Conservation (phyloP, 345 rosid species). For the Ricinus communis region DNA sequence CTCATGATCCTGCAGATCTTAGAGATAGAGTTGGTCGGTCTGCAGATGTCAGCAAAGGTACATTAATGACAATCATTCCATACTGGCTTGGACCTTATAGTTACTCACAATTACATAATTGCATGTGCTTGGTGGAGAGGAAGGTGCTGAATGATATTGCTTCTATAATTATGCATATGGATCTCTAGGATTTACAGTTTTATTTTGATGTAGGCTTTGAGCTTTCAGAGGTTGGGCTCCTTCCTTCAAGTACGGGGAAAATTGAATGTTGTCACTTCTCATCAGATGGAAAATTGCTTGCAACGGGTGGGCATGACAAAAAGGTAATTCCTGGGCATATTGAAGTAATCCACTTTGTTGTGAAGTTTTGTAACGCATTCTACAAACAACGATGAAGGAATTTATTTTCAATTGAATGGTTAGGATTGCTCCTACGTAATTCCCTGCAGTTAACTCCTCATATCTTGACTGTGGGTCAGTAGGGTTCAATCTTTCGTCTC, state of each 20-base stretch:
- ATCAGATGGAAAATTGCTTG: conserved; percentile 64
- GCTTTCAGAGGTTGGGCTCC: conserved; percentile 44
- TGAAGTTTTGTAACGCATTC: background rate
- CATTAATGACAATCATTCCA: background rate
- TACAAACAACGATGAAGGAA: background rate
- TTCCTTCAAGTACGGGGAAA: conserved; percentile 43
- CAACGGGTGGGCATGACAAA: conserved; percentile 67
- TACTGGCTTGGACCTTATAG: background rate
- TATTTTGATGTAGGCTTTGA: conserved; percentile 37
- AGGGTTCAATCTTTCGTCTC: background rate
- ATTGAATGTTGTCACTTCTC: conserved; percentile 73
- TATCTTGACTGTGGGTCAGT: background rate
- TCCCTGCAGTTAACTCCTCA: too few relatives aligned
- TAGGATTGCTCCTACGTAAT: background rate
- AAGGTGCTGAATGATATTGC: background rate
- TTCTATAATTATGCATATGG: background rate
- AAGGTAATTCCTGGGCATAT: conserved; percentile 35
- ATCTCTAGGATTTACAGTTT: conserved; percentile 1
- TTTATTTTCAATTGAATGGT: background rate
- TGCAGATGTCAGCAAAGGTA: conserved; percentile 52
- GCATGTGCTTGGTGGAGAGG: background rate
- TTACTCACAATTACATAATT: background rate
- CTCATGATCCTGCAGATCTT: conserved; percentile 51
- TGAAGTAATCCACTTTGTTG: background rate
- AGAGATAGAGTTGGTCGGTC: conserved; percentile 38